Evolutionary conservation across 108 stramenopile species (phyloP), one percentile per base, ranked within the genome.

Genomic region (Cyclotella distinguenda): DNA sequence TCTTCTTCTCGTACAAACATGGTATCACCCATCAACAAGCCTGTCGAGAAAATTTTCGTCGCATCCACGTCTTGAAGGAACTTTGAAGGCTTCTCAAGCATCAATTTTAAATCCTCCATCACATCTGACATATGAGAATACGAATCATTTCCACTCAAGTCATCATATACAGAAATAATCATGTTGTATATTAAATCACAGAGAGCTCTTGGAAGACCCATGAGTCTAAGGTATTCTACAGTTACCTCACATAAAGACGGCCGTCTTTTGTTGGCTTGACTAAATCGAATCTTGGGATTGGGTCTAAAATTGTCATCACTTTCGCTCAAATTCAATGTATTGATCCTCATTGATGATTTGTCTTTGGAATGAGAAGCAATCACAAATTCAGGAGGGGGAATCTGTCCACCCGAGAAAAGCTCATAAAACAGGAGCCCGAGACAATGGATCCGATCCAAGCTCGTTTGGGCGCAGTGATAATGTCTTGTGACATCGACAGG

Each of bases 51-150:
- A 19, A 40, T n/a, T 8, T 30, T 50, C 0, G 25, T 27, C 9
- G 30, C 23, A 38, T 68, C 67, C 0, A 58, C 25, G 22, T 32
- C 40, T 12, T 59, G 3, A 22, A 68, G 54, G 13, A 39, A 68
- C 8, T 39, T 42, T 0, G 25, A 23, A 0, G 67, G 67, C 23
- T 68, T 68, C 4, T 58, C 27, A 6, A 69, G 6, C 68, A 69
- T 69, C 32, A 39, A 23, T 12, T 52, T 30, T 0, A 69, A 34
- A 26, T 60, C 58, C 13, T 21, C 1, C 0, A 35, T 36, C 19
- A 69, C 68, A 3, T 69, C 68, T 1, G 16, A 25, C 27, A 69
- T 69, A 15, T 51, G 11, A 6, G 26, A 3, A 36, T 69, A 69
- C 0, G 68, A n/a, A 10, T 60, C 59, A 26, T 69, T 36, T 1